A percentile compares a stretch with the other conserved stretches of the same genome.
phyloP scores from a whole-genome alignment of 148 eudicot genomes.

The Rhododendron molle region DNA sequence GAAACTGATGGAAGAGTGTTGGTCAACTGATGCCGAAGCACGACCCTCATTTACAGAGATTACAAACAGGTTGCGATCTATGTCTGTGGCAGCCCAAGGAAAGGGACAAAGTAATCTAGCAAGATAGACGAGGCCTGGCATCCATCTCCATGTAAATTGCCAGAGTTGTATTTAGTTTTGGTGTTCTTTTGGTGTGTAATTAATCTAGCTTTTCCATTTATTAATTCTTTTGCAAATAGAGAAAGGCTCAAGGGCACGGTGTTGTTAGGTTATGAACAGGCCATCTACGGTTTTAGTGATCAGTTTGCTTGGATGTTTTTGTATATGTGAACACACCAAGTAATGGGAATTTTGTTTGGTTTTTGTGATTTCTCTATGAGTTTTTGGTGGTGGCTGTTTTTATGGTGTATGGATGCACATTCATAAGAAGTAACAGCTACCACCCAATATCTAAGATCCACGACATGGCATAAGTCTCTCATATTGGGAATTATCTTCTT shows the following conservation, averaged over 20 bases:
- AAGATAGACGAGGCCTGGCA: conserved; percentile 16
- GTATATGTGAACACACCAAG: neutral
- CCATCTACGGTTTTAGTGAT: neutral
- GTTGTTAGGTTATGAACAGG: neutral
- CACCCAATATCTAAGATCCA: neutral
- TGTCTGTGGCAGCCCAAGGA: conserved; percentile 39
- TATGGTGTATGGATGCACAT: neutral
- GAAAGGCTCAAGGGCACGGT: neutral
- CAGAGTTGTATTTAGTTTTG: neutral
- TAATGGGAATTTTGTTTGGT: neutral
- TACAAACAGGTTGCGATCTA: conserved; percentile 54
- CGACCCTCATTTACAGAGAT: conserved; percentile 81
- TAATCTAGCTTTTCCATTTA: conserved; percentile 18
- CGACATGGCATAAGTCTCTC: neutral
- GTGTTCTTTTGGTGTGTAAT: neutral
- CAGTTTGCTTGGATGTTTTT: neutral
- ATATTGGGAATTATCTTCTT: no score
- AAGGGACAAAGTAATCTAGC: conserved; percentile 40
- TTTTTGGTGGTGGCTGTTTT: neutral
- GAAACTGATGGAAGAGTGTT: conserved; percentile 81
- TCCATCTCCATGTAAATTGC: conserved; percentile 13
- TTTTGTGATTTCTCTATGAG: neutral
- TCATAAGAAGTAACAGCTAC: neutral
- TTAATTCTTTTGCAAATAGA: conserved; percentile 20
- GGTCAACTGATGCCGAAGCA: conserved; percentile 64